These are phyloP conservation scores for Venturia nashicola DNA, from an alignment of 2,329 filamentous ascomycete species.

Conservation along the genomic window DNA sequence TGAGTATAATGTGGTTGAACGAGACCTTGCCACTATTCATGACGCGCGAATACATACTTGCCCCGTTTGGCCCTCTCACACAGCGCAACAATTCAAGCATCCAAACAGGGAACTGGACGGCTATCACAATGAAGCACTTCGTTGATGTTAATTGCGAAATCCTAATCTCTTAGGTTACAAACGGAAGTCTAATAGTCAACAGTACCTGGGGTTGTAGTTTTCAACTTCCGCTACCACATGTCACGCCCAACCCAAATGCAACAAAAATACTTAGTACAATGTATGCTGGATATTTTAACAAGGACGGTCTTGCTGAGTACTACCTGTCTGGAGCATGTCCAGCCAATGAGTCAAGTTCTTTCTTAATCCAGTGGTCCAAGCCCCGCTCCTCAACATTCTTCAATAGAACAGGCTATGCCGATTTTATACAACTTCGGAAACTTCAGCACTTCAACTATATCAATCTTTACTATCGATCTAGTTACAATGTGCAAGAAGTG, in stretches of 20 bases:
- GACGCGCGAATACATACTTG: conserved; percentile 27
- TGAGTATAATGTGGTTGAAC: conserved; percentile 34
- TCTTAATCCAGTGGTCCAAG: conserved; percentile 22
- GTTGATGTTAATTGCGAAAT: conserved; percentile 23
- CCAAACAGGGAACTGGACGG: conserved; percentile 5
- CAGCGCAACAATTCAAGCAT: neutral
- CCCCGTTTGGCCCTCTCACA: conserved; percentile 28
- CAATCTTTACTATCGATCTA: conserved; percentile 31
- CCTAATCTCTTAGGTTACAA: conserved; percentile 7
- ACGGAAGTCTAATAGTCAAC: conserved; percentile 12
- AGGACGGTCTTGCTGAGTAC: conserved; percentile 19
- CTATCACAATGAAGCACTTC: conserved; percentile 23
- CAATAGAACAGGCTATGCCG: too few relatives aligned
- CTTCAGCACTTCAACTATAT: too few relatives aligned
- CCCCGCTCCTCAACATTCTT: neutral
- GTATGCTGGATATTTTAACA: conserved; percentile 29
- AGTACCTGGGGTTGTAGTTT: conserved; percentile 19
- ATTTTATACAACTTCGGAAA: too few relatives aligned
- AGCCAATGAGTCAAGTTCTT: conserved; percentile 24
- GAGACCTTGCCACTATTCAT: conserved; percentile 35
- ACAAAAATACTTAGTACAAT: too few relatives aligned
- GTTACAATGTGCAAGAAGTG: conserved; percentile 36
- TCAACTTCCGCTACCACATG: too few relatives aligned
- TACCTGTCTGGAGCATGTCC: conserved; percentile 25
- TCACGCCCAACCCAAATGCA: too few relatives aligned